Percentiles rank a stretch among this genome's conserved stretches.
Evolutionary conservation across 1,284 basidiomycete genomes (phyloP).

Genomic region (Wolfiporia cocos): DNA sequence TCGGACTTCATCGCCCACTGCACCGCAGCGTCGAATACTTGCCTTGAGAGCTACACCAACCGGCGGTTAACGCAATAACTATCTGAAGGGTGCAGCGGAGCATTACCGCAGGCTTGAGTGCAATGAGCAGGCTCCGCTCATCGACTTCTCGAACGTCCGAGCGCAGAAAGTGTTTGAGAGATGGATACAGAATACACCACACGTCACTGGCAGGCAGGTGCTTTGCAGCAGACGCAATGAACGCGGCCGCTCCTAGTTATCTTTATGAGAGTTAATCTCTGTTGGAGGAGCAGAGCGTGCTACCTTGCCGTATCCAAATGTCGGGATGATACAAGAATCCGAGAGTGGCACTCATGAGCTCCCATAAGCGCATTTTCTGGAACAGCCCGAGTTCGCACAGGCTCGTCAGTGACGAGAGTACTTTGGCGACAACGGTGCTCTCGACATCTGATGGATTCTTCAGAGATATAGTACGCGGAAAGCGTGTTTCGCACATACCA

Average conservation of each 20-base stretch:
- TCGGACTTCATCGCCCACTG: constrained; percentile 84
- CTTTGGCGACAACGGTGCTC: constrained; percentile 88
- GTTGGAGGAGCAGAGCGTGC: not conserved
- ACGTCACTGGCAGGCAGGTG: constrained; percentile 81
- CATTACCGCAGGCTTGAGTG: constrained; percentile 75
- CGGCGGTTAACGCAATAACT: not conserved
- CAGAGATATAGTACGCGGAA: constrained; percentile 36
- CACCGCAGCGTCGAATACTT: constrained; percentile 82
- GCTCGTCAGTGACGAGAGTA: constrained; percentile 79
- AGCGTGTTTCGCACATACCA: constrained; percentile 43
- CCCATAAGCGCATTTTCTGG: constrained; percentile 91
- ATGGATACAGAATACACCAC: constrained; percentile 96
- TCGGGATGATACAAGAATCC: constrained; percentile 96
- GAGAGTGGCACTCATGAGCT: constrained; percentile 80
- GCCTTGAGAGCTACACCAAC: constrained; percentile 56
- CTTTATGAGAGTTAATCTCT: not conserved
- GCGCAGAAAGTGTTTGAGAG: constrained; percentile 78
- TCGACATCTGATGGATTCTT: constrained; percentile 68
- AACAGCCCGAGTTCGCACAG: constrained; percentile 85
- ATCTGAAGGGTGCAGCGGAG: not conserved
- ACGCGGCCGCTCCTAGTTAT: constrained; percentile 69
- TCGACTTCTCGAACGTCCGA: constrained; percentile 81
- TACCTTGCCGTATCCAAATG: constrained; percentile 92
- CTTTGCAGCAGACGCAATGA: constrained; percentile 81
- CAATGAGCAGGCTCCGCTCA: constrained; percentile 67